Percentiles rank a stretch among this genome's conserved stretches.
These are phyloP conservation scores for Candida michaelii DNA, from an alignment of 805 yeast genomes.

Conservation along the genomic window DNA sequence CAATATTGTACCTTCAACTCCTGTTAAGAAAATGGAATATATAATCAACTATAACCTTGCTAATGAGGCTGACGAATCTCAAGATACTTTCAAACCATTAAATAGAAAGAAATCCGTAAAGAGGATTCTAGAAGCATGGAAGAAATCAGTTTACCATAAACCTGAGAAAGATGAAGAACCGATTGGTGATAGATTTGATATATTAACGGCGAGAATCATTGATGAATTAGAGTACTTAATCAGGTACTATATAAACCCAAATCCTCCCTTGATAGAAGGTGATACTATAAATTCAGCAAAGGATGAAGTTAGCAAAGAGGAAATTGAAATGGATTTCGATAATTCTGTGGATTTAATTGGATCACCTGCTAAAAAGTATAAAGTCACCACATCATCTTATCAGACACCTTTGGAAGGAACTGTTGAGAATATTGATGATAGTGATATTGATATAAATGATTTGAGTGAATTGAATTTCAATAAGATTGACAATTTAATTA, in stretches of 20 bases:
- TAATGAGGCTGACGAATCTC: background rate
- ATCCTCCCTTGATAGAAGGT: constrained; percentile 20
- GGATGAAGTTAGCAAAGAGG: constrained; percentile 29
- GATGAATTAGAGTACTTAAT: constrained; percentile 63
- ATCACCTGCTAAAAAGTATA: constrained; percentile 18
- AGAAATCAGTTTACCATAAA: constrained; percentile 26
- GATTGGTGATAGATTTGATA: constrained; percentile 49
- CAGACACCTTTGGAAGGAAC: constrained; percentile 8
- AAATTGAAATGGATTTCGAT: constrained; percentile 22
- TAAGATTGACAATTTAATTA: constrained; percentile 38
- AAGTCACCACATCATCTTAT: background rate
- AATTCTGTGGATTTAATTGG: constrained; percentile 19
- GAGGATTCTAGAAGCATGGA: constrained; percentile 43
- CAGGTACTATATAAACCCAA: constrained; percentile 38
- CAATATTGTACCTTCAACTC: constrained; percentile 63
- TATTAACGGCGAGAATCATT: constrained; percentile 67
- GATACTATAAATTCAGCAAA: constrained; percentile 16
- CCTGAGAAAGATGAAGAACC: constrained; percentile 15
- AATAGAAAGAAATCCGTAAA: constrained; percentile 35
- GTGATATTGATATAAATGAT: constrained; percentile 33
- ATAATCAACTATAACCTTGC: constrained; percentile 6
- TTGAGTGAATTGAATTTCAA: constrained; percentile 39
- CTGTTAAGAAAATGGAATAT: constrained; percentile 59
- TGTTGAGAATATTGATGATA: constrained; percentile 14
- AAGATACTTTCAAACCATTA: constrained; percentile 8